Evolutionary conservation across 768 basidiomycete genomes (phyloP).

Genomic region (Boletellus sp.): DNA sequence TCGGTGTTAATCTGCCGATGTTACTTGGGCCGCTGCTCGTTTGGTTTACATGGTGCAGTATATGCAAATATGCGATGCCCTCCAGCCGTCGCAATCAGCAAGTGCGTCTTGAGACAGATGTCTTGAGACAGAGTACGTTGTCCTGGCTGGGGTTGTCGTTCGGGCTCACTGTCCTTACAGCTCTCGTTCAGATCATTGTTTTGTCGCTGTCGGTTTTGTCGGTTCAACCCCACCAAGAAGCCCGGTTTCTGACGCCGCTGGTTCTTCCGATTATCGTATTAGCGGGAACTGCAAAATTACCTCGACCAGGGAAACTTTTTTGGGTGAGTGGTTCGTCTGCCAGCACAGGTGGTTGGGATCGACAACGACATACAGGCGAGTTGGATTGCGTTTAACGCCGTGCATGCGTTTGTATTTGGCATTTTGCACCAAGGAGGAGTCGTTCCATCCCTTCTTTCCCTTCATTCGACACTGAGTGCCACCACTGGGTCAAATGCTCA

Average conservation of each 20-base stretch:
- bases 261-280: conserved; percentile 33
- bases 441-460: conserved; percentile 35
- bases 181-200: conserved; percentile 28
- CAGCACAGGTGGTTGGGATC: background rate
- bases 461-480: conserved; percentile 25
- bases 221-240: conserved; percentile 38
- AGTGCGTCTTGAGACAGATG: conserved; percentile 10
- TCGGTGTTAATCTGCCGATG: conserved; percentile 39
- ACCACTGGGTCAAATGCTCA: conserved; percentile 3
- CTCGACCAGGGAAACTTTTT: conserved; percentile 29
- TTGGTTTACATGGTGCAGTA: conserved; percentile 16
- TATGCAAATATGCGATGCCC: conserved; percentile 5
- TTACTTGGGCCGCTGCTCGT: conserved; percentile 35
- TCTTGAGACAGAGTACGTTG: conserved; percentile 18
- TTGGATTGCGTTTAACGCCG: conserved; percentile 29
- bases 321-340: conserved; percentile 25
- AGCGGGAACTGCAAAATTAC: conserved; percentile 21
- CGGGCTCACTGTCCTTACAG: conserved; percentile 17
- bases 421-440: conserved; percentile 40
- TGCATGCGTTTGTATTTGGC: conserved; percentile 33
- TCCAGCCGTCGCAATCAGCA: background rate
- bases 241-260: conserved; percentile 36
- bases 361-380: conserved; percentile 17
- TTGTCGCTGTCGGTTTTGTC: conserved; percentile 31
- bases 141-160: background rate